These are phyloP conservation scores for Stachybotrys chartarum DNA, from an alignment of 2,329 filamentous ascomycete genomes.

Conservation along the genomic window DNA sequence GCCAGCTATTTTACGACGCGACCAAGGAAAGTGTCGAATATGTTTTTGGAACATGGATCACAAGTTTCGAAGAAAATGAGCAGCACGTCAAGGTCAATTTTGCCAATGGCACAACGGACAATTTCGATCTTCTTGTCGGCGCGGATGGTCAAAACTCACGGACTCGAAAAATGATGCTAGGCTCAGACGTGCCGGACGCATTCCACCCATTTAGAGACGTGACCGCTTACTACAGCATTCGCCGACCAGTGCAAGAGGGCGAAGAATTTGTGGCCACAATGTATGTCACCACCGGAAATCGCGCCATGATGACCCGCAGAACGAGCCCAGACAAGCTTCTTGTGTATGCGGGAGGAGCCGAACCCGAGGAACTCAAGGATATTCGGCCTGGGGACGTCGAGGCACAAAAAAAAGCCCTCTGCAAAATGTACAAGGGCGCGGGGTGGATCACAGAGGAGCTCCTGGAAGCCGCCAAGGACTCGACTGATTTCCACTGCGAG, in stretches of 20 bases:
- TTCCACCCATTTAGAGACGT: constrained; percentile 17
- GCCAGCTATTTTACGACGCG: constrained; percentile 37
- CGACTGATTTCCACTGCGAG: constrained; percentile 39
- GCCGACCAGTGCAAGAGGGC: constrained; percentile 16
- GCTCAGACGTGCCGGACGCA: constrained; percentile 12
- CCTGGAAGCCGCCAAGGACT: constrained; percentile 29
- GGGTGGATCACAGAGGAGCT: constrained; percentile 35
- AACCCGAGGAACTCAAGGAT: constrained; percentile 16
- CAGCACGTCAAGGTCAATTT: constrained; percentile 30
- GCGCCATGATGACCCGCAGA: constrained; percentile 32
- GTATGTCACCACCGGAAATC: constrained; percentile 26
- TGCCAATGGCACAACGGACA: constrained; percentile 30
- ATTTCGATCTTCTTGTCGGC: constrained; percentile 46
- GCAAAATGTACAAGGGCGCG: constrained; percentile 30
- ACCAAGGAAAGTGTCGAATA: constrained; percentile 18
- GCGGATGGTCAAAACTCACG: constrained; percentile 48
- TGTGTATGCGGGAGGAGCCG: constrained; percentile 23
- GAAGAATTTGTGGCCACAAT: constrained; percentile 28
- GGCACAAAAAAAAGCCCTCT: constrained; percentile 30
- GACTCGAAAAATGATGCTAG: constrained; percentile 34
- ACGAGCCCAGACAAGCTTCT: constrained; percentile 27
- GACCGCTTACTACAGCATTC: constrained; percentile 25
- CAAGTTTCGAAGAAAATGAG: constrained; percentile 21
- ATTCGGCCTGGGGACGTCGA: constrained; percentile 21
- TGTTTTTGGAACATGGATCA: constrained; percentile 21